These are phyloP conservation scores for Neonectria faginata DNA, from an alignment of 2,329 filamentous ascomycete species.

Conservation along the genomic window DNA sequence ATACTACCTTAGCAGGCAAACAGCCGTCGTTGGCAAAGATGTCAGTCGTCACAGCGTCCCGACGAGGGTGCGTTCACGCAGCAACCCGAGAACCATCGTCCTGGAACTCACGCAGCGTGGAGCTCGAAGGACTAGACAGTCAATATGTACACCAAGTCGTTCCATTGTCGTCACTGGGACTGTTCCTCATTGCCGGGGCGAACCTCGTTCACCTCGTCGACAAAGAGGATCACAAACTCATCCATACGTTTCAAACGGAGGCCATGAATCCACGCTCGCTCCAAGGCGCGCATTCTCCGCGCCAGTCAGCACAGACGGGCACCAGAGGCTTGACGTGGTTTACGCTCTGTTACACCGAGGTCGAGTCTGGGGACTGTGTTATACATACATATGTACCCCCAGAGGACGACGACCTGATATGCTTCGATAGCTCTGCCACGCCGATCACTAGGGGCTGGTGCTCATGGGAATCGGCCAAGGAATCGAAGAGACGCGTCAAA, in stretches of 20 bases:
- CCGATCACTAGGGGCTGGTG: constrained; percentile 59
- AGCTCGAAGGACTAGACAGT: constrained; percentile 57
- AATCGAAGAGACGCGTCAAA: constrained; percentile 65
- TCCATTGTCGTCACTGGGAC: constrained; percentile 67
- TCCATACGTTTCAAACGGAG: constrained; percentile 73
- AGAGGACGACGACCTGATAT: constrained; percentile 66
- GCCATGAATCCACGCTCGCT: constrained; percentile 70
- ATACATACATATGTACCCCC: constrained; percentile 72
- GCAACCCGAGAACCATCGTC: constrained; percentile 54
- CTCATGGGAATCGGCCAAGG: constrained; percentile 63
- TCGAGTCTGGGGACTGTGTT: constrained; percentile 70
- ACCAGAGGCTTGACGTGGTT: constrained; percentile 69
- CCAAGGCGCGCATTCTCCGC: constrained; percentile 66
- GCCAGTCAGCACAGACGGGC: constrained; percentile 60
- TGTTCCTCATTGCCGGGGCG: constrained; percentile 70
- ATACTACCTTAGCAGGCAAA: constrained; percentile 22
- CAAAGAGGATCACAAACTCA: constrained; percentile 57
- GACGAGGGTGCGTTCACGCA: constrained; percentile 63
- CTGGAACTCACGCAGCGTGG: constrained; percentile 64
- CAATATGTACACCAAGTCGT: constrained; percentile 65
- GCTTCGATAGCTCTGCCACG: constrained; percentile 58
- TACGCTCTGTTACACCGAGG: constrained; percentile 72
- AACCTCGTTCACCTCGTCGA: constrained; percentile 69
- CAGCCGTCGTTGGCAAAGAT: constrained; percentile 29
- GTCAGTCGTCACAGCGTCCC: constrained; percentile 59